Evolutionary conservation across 106 monocot genomes (phyloP), one percentile per base, ranked within the genome.

Genomic region (Allium fistulosum): DNA sequence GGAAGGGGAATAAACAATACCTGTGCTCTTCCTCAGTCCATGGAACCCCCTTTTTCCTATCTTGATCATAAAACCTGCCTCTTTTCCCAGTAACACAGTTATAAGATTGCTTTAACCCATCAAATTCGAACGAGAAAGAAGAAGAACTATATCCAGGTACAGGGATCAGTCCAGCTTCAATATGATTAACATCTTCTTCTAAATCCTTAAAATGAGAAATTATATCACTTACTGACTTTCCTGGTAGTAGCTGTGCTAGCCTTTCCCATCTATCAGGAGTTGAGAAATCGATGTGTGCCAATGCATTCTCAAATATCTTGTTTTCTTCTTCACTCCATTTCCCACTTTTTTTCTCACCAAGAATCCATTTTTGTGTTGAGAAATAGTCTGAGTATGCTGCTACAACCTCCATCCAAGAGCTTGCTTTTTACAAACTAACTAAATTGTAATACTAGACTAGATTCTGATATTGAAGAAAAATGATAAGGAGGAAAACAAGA

Each of bases 11-110:
- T 1, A 46, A 46, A 3, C 0, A 55, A 46, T 74, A 93, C 93
- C 78, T 94, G 80, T 94, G 93, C 67, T 94, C 93, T 26, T 93
- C 89, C 71, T 93, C 93, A n/a, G 89, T 89, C 93, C 93, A 93
- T 13, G 93, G 89, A n/a, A 89, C 74, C 8, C 89, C 93, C 69
- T 94, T 94, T 74, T 94, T 94, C 75, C 86, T 83, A 66, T 94
- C 90, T 17, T 90, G 93, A 15, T 89, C 90, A 4, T 75, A 66
- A 0, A 69, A 69, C 59, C 81, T 63, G 47, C 61, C 67, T 51
- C 81, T 72, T 78, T 80, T 86, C 53, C 82, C 84, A 37, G 71
- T 62, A 50, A 68, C 67, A 50, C 69, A 71, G 37, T 37, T 37
- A 58, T 77, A 85, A 5, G 70, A 58, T 28, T 74, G 80, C 66